These are phyloP conservation scores for Endocalyx cinctus DNA, from an alignment of 2,329 filamentous ascomycete genomes.

Conservation along the genomic window DNA sequence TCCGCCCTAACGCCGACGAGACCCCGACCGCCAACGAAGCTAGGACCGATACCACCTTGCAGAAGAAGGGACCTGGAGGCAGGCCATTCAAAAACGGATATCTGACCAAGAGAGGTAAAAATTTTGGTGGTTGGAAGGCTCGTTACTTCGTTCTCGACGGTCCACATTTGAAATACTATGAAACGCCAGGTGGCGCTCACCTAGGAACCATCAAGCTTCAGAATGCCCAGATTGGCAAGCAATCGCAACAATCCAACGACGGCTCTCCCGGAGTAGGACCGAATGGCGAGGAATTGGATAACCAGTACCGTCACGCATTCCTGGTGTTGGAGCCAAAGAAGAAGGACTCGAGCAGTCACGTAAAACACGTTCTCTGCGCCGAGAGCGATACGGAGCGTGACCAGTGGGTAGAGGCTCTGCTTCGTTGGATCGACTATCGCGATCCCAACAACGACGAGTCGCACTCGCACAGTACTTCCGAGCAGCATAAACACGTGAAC, in stretches of 20 bases:
- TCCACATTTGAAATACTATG: slow-evolving; percentile 77
- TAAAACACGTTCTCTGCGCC: slow-evolving; percentile 91
- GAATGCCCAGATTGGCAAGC: slow-evolving; percentile 90
- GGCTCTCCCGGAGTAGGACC: slow-evolving; percentile 55
- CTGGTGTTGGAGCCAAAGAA: slow-evolving; percentile 92
- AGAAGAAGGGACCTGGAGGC: slow-evolving; percentile 54
- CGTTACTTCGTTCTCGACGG: slow-evolving; percentile 59
- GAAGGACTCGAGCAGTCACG: slow-evolving; percentile 82
- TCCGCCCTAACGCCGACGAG: slow-evolving; percentile 60
- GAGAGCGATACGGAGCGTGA: slow-evolving; percentile 93
- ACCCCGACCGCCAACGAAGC: slow-evolving; percentile 34
- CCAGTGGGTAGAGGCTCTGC: slow-evolving; percentile 83
- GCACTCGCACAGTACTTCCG: slow-evolving; percentile 34
- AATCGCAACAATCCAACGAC: slow-evolving; percentile 62
- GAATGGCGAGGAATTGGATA: slow-evolving; percentile 71
- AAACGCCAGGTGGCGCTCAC: slow-evolving; percentile 83
- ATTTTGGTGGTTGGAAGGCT: slow-evolving; percentile 98
- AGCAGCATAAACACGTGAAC: slow-evolving; percentile 37
- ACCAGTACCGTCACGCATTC: slow-evolving; percentile 95
- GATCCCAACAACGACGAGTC: slow-evolving; percentile 55
- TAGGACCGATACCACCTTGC: slow-evolving; percentile 30
- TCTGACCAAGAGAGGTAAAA: slow-evolving; percentile 93
- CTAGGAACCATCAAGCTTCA: slow-evolving; percentile 89
- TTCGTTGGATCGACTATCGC: slow-evolving; percentile 80
- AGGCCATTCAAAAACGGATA: slow-evolving; percentile 80